These are phyloP conservation scores for Talaromyces sp. DNA, from an alignment of 2,329 filamentous ascomycete species.

Conservation along the genomic window DNA sequence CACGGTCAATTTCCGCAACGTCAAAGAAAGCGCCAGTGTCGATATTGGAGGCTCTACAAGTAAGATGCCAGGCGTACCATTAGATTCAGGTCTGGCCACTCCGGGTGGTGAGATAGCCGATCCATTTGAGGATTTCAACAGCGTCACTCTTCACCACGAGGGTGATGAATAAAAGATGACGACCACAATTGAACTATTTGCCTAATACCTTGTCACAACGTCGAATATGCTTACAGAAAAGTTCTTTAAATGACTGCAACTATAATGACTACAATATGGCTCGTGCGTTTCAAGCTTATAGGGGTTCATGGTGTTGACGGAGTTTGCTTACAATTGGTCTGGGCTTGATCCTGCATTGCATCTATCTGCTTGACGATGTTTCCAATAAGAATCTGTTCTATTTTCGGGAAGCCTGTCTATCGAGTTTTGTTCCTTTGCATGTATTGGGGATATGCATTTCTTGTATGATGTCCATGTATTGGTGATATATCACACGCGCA, in stretches of 20 bases:
- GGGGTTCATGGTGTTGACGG: conserved; percentile 4
- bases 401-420: neutral
- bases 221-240: conserved; percentile 6
- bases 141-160: conserved; percentile 93
- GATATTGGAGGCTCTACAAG: conserved; percentile 54
- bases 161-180: conserved; percentile 60
- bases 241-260: conserved; percentile 5
- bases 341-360: conserved; percentile 3
- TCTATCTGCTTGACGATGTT: conserved; percentile 9
- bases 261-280: conserved; percentile 8
- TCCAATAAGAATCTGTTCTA: neutral
- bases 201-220: neutral
- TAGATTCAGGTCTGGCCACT: conserved; percentile 81
- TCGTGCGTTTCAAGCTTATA: neutral
- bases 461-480: neutral
- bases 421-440: conserved; percentile 7
- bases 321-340: conserved; percentile 4
- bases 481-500: neutral
- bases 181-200: neutral
- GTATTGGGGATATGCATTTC: conserved; percentile 2
- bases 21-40: conserved; percentile 94
- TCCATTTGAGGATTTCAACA: conserved; percentile 98
- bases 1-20: conserved; percentile 94
- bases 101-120: conserved; percentile 78
- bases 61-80: conserved; percentile 69